Evolutionary conservation across 768 basidiomycete species (phyloP).

Genomic region (Auricularia sp.): DNA sequence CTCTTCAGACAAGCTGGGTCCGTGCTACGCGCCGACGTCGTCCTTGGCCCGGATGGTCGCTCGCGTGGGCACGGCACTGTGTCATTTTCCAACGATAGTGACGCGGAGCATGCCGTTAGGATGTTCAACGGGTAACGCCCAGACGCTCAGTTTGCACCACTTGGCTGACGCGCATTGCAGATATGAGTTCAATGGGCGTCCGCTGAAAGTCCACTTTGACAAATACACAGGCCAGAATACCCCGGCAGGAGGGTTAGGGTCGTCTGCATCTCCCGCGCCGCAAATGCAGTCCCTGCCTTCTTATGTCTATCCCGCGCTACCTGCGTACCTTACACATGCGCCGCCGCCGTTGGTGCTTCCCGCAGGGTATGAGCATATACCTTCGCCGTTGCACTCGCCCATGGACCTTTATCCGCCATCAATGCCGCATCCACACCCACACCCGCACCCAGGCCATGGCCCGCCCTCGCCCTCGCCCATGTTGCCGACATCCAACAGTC

Average conservation of each 20-base stretch:
- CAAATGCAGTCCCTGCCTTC: slow-evolving; percentile 3
- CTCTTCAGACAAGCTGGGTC: slow-evolving; percentile 86
- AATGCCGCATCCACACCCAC: not conserved
- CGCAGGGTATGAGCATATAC: not conserved
- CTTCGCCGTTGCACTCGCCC: not conserved
- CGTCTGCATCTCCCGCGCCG: not conserved
- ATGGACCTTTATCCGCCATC: not conserved
- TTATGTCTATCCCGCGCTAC: slow-evolving; percentile 2
- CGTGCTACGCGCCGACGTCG: slow-evolving; percentile 84
- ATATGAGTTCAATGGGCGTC: slow-evolving; percentile 79
- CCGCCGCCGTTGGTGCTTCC: not conserved
- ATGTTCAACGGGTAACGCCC: slow-evolving; percentile 76
- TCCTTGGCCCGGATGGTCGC: slow-evolving; percentile 76
- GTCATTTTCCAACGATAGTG: slow-evolving; percentile 68
- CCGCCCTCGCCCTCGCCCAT: not conserved
- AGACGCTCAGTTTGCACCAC: too few relatives aligned
- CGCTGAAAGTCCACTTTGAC: slow-evolving; percentile 86
- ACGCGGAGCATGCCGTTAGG: slow-evolving; percentile 73
- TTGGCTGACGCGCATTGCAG: slow-evolving; percentile 27
- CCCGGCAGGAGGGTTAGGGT: not conserved
- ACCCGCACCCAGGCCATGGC: not conserved
- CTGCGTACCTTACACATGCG: not conserved
- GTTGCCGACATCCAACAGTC: not conserved
- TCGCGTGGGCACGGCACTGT: slow-evolving; percentile 92
- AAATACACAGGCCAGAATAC: slow-evolving; percentile 34